phyloP scores from a whole-genome alignment of 164 flowering plant species.

The Vitis rotundifolia region DNA sequence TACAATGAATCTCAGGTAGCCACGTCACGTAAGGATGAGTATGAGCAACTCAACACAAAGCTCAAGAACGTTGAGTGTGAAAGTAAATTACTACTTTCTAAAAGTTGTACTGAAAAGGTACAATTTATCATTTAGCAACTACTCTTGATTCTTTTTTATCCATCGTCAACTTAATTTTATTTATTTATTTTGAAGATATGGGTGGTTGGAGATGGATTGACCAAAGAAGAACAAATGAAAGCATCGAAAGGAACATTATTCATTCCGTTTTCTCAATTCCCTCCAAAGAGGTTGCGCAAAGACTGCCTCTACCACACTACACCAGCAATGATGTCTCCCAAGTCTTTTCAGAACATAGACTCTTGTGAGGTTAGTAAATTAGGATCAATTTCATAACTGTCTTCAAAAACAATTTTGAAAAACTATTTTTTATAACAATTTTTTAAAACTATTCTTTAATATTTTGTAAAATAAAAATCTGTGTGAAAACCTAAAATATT shows the following conservation, averaged over 20 bases:
- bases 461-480: no score
- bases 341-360: conserved; percentile 48
- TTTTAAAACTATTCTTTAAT: no score
- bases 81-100: conserved; percentile 24
- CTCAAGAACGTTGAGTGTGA: background rate
- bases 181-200: conserved; percentile 34
- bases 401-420: no score
- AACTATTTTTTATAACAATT: no score
- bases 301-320: conserved; percentile 59
- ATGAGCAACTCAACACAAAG: conserved; percentile 21
- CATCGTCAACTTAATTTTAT: background rate
- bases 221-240: conserved; percentile 37
- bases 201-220: conserved; percentile 55
- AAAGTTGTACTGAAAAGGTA: conserved; percentile 26
- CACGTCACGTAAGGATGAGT: conserved; percentile 20
- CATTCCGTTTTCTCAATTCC: conserved; percentile 54
- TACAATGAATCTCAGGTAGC: conserved; percentile 1
- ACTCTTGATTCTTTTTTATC: no score
- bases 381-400: no score
- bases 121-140: background rate
- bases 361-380: conserved; percentile 63
- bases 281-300: conserved; percentile 37
- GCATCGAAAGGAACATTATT: conserved; percentile 48
- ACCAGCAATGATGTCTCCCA: conserved; percentile 60
- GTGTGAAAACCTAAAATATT: no score